phyloP scores from a whole-genome alignment of 2,329 filamentous ascomycete species.

The Colletotrichum musae region DNA sequence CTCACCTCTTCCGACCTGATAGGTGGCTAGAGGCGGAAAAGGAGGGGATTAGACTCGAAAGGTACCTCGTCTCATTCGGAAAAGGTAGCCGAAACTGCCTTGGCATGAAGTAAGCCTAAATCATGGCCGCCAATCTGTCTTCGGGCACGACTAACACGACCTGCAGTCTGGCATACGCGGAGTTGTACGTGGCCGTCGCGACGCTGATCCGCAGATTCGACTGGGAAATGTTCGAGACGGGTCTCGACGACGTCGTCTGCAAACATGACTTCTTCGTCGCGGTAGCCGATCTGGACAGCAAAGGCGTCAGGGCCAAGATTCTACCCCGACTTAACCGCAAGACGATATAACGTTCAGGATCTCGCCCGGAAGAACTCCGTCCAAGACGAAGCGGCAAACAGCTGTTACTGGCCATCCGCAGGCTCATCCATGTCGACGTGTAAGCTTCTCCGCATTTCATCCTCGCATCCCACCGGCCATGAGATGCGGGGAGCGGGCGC shows the following conservation, averaged over 20 bases:
- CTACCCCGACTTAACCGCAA: too few relatives aligned
- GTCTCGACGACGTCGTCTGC: slow-evolving; percentile 42
- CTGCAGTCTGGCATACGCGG: slow-evolving; percentile 33
- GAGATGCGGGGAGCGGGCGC: slow-evolving; percentile 11
- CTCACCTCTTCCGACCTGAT: slow-evolving; percentile 45
- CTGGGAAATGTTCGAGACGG: slow-evolving; percentile 37
- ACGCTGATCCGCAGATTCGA: slow-evolving; percentile 36
- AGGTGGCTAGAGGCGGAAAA: slow-evolving; percentile 46
- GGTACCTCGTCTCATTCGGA: slow-evolving; percentile 40
- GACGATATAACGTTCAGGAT: background rate
- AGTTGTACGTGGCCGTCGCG: slow-evolving; percentile 35
- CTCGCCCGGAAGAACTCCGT: too few relatives aligned
- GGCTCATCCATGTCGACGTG: background rate
- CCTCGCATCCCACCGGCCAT: slow-evolving; percentile 2
- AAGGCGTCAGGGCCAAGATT: slow-evolving; percentile 35
- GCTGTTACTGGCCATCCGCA: background rate
- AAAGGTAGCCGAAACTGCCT: slow-evolving; percentile 44
- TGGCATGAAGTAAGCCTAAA: slow-evolving; percentile 42
- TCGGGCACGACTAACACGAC: background rate
- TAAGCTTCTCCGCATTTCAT: slow-evolving; percentile 24
- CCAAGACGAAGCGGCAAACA: background rate
- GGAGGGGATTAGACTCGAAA: slow-evolving; percentile 32
- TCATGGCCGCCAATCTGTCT: background rate
- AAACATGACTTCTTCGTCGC: slow-evolving; percentile 24
- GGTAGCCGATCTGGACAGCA: slow-evolving; percentile 14